A percentile compares a stretch with the other conserved stretches of the same genome.
Evolutionary conservation across 768 basidiomycete genomes (phyloP).

Genomic region (Myochromella boudieri): DNA sequence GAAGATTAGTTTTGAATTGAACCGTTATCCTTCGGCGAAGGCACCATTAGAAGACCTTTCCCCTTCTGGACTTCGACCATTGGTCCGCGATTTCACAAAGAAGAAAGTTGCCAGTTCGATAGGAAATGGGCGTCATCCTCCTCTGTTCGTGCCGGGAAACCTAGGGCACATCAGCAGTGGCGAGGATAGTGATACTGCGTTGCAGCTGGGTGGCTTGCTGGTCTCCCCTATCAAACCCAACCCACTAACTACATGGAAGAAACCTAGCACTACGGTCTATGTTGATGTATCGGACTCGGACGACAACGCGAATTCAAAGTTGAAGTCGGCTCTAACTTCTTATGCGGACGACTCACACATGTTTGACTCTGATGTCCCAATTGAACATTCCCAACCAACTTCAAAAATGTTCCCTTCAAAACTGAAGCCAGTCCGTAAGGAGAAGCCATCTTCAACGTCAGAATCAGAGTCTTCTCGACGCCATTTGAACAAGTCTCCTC

Average conservation of each 20-base stretch:
- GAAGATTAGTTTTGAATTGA: no score
- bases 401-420: not conserved
- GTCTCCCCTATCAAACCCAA: conserved; percentile 12
- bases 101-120: conserved; percentile 4
- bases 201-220: conserved; percentile 1
- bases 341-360: conserved; percentile 8
- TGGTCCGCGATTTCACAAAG: no score
- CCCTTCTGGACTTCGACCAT: no score
- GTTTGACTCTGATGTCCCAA: conserved; percentile 15
- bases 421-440: conserved; percentile 4
- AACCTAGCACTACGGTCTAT: not conserved
- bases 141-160: conserved; percentile 11
- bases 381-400: not conserved
- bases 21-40: no score
- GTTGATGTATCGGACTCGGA: conserved; percentile 11
- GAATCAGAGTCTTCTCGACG: conserved; percentile 14
- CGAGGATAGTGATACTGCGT: conserved; percentile 6
- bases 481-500: conserved; percentile 18
- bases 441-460: conserved; percentile 16
- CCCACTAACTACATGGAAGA: conserved; percentile 5
- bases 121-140: conserved; percentile 1
- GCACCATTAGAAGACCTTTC: no score
- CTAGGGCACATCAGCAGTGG: conserved; percentile 7
- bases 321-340: not conserved
- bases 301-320: conserved; percentile 5